phyloP scores from a whole-genome alignment of 2,329 filamentous ascomycete species.

The Metarhizium humberi region DNA sequence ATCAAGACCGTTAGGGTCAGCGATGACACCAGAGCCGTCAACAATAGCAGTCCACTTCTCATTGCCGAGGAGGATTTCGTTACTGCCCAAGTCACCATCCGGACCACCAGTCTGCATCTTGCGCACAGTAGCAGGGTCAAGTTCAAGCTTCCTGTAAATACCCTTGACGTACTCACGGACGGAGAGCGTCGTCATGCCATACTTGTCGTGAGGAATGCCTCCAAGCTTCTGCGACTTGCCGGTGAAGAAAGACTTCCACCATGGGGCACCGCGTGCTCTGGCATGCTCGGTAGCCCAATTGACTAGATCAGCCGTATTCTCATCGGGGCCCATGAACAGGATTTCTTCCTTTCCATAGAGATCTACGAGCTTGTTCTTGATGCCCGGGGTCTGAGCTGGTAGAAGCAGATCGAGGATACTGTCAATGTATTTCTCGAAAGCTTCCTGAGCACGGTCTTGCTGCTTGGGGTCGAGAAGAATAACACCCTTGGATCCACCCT shows the following conservation, averaged over 20 bases:
- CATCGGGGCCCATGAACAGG: slow-evolving; percentile 95
- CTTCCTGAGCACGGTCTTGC: slow-evolving; percentile 84
- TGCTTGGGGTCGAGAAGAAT: slow-evolving; percentile 89
- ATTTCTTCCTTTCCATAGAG: slow-evolving; percentile 93
- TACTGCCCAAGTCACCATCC: slow-evolving; percentile 92
- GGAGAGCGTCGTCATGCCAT: slow-evolving; percentile 96
- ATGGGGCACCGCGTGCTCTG: slow-evolving; percentile 74
- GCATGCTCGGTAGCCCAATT: slow-evolving; percentile 99
- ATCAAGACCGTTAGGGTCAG: slow-evolving; percentile 84
- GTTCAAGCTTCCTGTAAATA: slow-evolving; percentile 90
- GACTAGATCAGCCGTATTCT: slow-evolving; percentile 95
- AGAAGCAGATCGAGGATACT: slow-evolving; percentile 93
- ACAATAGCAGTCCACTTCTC: slow-evolving; percentile 94
- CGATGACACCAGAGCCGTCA: slow-evolving; percentile 91
- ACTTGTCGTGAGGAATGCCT: slow-evolving; percentile 90
- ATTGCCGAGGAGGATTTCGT: slow-evolving; percentile 91
- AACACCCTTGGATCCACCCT: slow-evolving; percentile 96
- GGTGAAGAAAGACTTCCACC: slow-evolving; percentile 99
- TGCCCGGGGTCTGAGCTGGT: slow-evolving; percentile 82
- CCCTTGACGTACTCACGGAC: slow-evolving; percentile 94
- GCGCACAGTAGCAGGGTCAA: slow-evolving; percentile 74
- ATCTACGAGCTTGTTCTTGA: slow-evolving; percentile 98
- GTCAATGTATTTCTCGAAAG: slow-evolving; percentile 99
- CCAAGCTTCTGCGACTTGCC: slow-evolving; percentile 94
- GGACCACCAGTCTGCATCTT: slow-evolving; percentile 98